Evolutionary conservation across 1,284 basidiomycete species (phyloP).

Genomic region (Tilletia setariae): DNA sequence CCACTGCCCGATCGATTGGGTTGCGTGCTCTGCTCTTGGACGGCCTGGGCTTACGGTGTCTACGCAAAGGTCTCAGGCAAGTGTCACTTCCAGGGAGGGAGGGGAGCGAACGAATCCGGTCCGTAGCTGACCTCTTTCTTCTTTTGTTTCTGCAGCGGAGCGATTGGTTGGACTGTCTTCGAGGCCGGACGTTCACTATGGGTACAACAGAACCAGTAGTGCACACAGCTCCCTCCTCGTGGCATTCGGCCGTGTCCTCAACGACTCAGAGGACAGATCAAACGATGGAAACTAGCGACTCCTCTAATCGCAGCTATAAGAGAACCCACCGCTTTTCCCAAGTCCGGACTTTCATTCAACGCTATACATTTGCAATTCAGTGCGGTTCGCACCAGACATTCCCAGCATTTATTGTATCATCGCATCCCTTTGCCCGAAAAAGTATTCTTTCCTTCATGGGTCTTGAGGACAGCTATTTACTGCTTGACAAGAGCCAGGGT

Average conservation of each 20-base stretch:
- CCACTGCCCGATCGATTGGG: conserved; percentile 32
- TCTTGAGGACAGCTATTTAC: background rate
- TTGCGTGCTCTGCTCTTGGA: conserved; percentile 36
- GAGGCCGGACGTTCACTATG: conserved; percentile 36
- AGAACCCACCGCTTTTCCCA: too few relatives aligned
- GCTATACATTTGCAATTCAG: too few relatives aligned
- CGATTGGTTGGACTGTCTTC: conserved; percentile 53
- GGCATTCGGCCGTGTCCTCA: background rate
- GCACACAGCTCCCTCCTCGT: too few relatives aligned
- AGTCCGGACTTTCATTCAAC: too few relatives aligned
- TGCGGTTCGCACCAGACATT: too few relatives aligned
- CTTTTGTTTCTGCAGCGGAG: conserved; percentile 30
- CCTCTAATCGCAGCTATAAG: too few relatives aligned
- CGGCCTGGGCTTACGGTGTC: conserved; percentile 47
- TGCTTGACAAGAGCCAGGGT: too few relatives aligned
- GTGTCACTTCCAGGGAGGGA: too few relatives aligned
- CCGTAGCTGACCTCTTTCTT: background rate
- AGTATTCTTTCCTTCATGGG: background rate
- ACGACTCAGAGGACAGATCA: too few relatives aligned
- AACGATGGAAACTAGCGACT: too few relatives aligned
- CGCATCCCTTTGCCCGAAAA: too few relatives aligned
- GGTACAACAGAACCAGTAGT: conserved; percentile 27
- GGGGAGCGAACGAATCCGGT: background rate
- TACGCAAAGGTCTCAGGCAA: conserved; percentile 37
- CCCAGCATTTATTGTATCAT: too few relatives aligned